Base-by-base conservation (phyloP, 805 yeast species). In the Saccharomycopsis synnaedendra region DNA sequence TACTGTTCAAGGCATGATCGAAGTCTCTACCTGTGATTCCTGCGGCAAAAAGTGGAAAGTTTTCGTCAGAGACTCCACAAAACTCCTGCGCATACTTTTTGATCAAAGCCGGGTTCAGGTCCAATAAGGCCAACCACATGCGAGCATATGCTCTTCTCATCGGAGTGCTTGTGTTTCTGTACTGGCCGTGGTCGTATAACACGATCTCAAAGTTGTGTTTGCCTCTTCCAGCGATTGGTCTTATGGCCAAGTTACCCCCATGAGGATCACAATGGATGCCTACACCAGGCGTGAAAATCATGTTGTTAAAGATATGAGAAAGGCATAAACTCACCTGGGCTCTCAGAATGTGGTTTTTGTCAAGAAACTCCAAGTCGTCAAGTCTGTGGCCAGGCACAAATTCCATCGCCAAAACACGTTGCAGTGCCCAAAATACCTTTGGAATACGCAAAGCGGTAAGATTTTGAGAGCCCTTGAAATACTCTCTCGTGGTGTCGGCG, bases 191-290 rank as follows among this genome's bases (percentile, higher is more conserved):
- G 64, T 93, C 99, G 61, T 87, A 94, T 19, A 93, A 69, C 5
- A 93, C 70, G 45, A 93, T 85, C 63, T 93, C 98, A 61, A 93
- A 93, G 60, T 90, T 89, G 59, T 82, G 87, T 3, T 66, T 64
- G 31, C 70, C 67, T 7, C 56, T 44, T 3, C 55, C 54, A 30
- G 50, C 49, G 45, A 50, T 56, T 19, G 57, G 52, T 48, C 88
- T 69, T 28, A 93, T 86, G 0, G 97, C 96, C 50, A 93, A 68
- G 58, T 93, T 93, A 0, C 99, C 99, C 7, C 95, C 96, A 62
- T 93, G 99, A 1, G 98, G 98, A 62, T 93, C 99, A 66, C 98
- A 93, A 62, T 93, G 99, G 40, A 93, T 75, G 0, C 90, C 86
- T 28, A 87, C 95, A 31, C 79, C 81, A 0, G 96, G 95, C 2